Base-by-base conservation (phyloP, 306 rosid genomes). In the Glycine soja region DNA sequence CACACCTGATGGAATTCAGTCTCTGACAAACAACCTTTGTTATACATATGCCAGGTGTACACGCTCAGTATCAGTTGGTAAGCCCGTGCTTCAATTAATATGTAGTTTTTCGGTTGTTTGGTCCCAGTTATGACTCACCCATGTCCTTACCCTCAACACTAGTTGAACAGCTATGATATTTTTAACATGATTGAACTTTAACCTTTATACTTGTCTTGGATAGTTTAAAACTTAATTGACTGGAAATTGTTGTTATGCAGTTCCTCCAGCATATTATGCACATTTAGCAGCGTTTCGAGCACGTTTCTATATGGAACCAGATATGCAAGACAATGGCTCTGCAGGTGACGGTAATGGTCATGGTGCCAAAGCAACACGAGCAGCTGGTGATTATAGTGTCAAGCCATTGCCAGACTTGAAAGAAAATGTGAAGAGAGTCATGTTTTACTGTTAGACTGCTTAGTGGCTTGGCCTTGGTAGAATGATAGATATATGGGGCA, bases 241-340 rank as follows among this genome's bases (percentile, higher is more conserved):
- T 75, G 69, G 13, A 74, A 59, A 34, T 76, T 77, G 79, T 59
- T 83, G 36, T 7, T 24, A 11, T 88, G 88, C 88, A 94, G 98
- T 94, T 75, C 98, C 98, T 77, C 98, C 98, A 0, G 97, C 97
- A 45, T 92, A 94, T 61, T 94, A 94, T 88, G 98, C 98, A 3
- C 98, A 94, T 83, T 87, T 94, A 87, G 98, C 98, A 46, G 98
- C 98, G 4, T 94, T 94, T 63, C 95, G 98, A 32, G 98, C 98
- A 16, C 97, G 98, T 15, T 94, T 94, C 87, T 92, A 94, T 80
- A 84, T 90, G 92, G 98, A 92, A 81, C 97, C 98, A 10, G 97
- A 92, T 34, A 16, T 90, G 87, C 98, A 90, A 58, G 98, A 94
- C 77, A 93, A 84, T 78, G 88, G 91, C 64, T 86, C 93, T 14